Percentiles rank a stretch among this genome's conserved stretches.
phyloP scores from a whole-genome alignment of 805 yeast genomes.

The Debaryomyces castellii region DNA sequence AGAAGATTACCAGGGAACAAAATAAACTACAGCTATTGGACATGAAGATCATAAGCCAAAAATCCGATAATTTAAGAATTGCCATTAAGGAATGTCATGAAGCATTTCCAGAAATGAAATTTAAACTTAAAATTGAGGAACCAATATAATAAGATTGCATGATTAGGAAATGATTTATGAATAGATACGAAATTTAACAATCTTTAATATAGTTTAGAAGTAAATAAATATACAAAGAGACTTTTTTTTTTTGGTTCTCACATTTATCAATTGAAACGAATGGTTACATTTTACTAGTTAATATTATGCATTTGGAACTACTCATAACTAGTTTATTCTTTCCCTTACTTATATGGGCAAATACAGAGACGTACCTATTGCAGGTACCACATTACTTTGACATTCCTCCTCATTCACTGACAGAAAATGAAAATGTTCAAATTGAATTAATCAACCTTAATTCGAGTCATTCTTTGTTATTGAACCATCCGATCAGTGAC shows the following conservation, averaged over 20 bases:
- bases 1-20: neutral
- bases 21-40: constrained; percentile 2
- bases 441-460: constrained; percentile 10
- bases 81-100: constrained; percentile 1
- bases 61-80: neutral
- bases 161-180: neutral
- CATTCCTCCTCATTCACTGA: constrained; percentile 11
- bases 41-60: constrained; percentile 3
- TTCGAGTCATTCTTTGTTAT: constrained; percentile 18
- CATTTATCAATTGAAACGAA: neutral
- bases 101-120: constrained; percentile 2
- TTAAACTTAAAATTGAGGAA: constrained; percentile 3
- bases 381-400: constrained; percentile 35
- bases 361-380: constrained; percentile 37
- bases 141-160: neutral
- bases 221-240: neutral
- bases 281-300: neutral
- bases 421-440: constrained; percentile 5
- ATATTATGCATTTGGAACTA: neutral
- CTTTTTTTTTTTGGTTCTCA: neutral
- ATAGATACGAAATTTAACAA: neutral
- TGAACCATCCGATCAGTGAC: constrained; percentile 25
- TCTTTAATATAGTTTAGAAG: neutral
- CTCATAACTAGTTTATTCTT: neutral
- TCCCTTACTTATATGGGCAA: constrained; percentile 18